Percentiles rank a stretch among this genome's conserved stretches.
Evolutionary conservation across 1,139 yeast species (phyloP).

Genomic region (Meyerozyma smithsonii): DNA sequence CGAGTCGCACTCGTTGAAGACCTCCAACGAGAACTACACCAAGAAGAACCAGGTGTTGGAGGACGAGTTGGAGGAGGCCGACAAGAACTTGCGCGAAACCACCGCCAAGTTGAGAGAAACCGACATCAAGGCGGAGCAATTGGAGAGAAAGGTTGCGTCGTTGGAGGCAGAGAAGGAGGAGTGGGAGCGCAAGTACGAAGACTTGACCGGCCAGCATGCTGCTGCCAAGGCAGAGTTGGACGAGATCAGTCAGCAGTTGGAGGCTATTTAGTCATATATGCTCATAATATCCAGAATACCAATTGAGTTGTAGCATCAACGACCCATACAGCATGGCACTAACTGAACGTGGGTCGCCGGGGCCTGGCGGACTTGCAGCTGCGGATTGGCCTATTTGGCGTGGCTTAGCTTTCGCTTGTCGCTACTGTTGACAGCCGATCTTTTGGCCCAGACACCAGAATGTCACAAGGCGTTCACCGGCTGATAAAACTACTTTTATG

Average conservation of each 20-base stretch:
- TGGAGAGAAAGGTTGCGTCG: conserved; percentile 91
- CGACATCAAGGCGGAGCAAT: conserved; percentile 94
- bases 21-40: conserved; percentile 85
- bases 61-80: conserved; percentile 90
- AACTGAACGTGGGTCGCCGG: too few species aligned
- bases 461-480: too few species aligned
- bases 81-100: conserved; percentile 86
- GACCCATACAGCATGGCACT: too few species aligned
- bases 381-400: too few species aligned
- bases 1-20: conserved; percentile 84
- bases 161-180: conserved; percentile 91
- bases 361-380: too few species aligned
- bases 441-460: too few species aligned
- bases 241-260: conserved; percentile 91
- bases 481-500: too few species aligned
- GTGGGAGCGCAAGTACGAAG: conserved; percentile 89
- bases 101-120: conserved; percentile 93
- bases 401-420: too few species aligned
- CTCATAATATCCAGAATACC: too few species aligned
- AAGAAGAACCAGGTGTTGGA: conserved; percentile 91
- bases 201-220: conserved; percentile 73
- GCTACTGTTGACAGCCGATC: too few species aligned
- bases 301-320: too few species aligned
- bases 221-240: conserved; percentile 87
- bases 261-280: conserved; percentile 51